Conservation (phyloP, 371 early-diverging fungal genomes). For the Phascolomyces articulosus region DNA sequence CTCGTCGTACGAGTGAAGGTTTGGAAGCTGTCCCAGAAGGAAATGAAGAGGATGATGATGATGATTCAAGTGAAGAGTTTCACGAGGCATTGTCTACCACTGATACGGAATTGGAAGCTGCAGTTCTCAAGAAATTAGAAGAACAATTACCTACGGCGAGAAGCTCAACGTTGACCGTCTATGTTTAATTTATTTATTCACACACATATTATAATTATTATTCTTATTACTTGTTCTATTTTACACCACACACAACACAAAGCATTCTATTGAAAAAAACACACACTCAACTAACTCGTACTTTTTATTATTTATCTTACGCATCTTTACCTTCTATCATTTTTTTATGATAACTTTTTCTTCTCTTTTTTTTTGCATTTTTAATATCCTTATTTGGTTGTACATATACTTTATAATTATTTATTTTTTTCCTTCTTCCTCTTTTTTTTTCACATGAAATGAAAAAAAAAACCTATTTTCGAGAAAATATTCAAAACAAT, state of each 20-base stretch:
- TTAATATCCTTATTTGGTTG: constrained; percentile 9
- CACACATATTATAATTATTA: too few species aligned
- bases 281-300: not conserved
- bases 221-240: too few species aligned
- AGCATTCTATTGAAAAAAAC: not conserved
- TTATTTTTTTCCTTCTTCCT: not conserved
- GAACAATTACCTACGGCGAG: constrained; percentile 11
- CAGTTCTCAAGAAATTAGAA: constrained; percentile 11
- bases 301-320: not conserved
- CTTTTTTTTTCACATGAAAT: not conserved
- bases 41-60: constrained; percentile 28
- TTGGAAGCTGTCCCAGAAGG: constrained; percentile 37
- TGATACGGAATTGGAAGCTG: constrained; percentile 18
- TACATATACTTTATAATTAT: not conserved
- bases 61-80: constrained; percentile 12
- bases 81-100: constrained; percentile 21
- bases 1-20: constrained; percentile 27
- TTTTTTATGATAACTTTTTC: not conserved
- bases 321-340: not conserved
- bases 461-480: not conserved
- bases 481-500: not conserved
- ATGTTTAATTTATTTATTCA: constrained; percentile 8
- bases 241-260: too few species aligned
- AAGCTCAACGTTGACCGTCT: constrained; percentile 13
- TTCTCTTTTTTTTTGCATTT: not conserved